Evolutionary conservation across 768 basidiomycete genomes (phyloP).

Genomic region (Rhizopogon vinicolor): DNA sequence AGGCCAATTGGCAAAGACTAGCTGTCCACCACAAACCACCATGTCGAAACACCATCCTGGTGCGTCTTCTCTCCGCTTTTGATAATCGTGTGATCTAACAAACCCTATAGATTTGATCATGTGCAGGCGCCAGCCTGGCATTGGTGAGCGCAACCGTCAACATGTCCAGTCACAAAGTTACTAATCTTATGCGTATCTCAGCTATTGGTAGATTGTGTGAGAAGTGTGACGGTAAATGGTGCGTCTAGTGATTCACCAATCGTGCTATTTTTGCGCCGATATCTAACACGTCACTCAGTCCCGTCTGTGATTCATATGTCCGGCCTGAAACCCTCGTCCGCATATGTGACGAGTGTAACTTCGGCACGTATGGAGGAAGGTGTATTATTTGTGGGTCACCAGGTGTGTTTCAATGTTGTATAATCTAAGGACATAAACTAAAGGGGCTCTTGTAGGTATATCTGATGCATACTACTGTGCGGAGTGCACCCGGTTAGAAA

Average conservation of each 20-base stretch:
- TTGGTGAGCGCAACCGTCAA: slow-evolving; percentile 52
- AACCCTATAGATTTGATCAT: slow-evolving; percentile 80
- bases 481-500: slow-evolving; percentile 94
- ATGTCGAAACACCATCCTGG: slow-evolving; percentile 95
- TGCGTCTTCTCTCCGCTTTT: slow-evolving; percentile 19
- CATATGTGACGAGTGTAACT: slow-evolving; percentile 99
- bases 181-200: slow-evolving; percentile 26
- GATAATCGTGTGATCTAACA: neutral
- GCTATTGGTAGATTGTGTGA: slow-evolving; percentile 98
- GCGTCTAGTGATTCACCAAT: slow-evolving; percentile 18
- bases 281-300: slow-evolving; percentile 42
- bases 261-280: neutral
- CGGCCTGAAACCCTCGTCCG: slow-evolving; percentile 96
- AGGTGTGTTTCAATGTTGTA: slow-evolving; percentile 44
- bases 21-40: slow-evolving; percentile 1
- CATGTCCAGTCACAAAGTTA: neutral
- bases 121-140: slow-evolving; percentile 97
- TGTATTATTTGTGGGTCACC: slow-evolving; percentile 98
- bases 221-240: slow-evolving; percentile 99
- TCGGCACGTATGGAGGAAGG: slow-evolving; percentile 94
- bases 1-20: no score
- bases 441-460: slow-evolving; percentile 56
- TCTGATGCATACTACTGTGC: slow-evolving; percentile 99
- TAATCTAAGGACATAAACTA: neutral
- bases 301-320: slow-evolving; percentile 98